Conservation (phyloP, 2,329 filamentous ascomycete genomes). For the Ophiosphaerella narmari region DNA sequence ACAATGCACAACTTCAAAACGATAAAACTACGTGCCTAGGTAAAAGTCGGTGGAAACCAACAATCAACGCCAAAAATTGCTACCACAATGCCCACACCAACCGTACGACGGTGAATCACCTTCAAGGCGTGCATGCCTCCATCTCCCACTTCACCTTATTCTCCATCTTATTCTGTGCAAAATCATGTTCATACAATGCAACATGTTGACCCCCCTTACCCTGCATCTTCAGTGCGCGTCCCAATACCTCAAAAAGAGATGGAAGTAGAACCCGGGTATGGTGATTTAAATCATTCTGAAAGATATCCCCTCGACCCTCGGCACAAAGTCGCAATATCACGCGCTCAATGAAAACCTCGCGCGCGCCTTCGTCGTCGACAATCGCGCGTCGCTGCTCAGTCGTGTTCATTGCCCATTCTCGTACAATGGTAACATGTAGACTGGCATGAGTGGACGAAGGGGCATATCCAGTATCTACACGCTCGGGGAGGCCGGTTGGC, state of each 20-base stretch:
- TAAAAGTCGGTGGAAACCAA: too few relatives aligned
- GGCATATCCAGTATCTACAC: constrained; percentile 13
- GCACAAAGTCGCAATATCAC: constrained; percentile 24
- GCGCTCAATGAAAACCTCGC: constrained; percentile 18
- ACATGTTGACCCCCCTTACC: constrained; percentile 15
- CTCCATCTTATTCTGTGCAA: constrained; percentile 24
- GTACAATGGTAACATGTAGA: constrained; percentile 32
- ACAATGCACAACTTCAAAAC: too few relatives aligned
- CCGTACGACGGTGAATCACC: background rate
- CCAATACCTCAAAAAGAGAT: constrained; percentile 31
- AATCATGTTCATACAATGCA: constrained; percentile 27
- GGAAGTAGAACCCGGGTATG: constrained; percentile 23
- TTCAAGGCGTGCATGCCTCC: background rate
- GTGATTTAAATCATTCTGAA: constrained; percentile 13
- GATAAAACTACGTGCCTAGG: too few relatives aligned
- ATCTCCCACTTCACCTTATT: constrained; percentile 29
- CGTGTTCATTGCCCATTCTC: constrained; percentile 24
- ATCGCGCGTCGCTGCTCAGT: constrained; percentile 7
- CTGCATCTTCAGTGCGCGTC: constrained; percentile 20
- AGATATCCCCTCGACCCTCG: constrained; percentile 30
- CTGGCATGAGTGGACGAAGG: constrained; percentile 33
- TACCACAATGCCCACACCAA: background rate
- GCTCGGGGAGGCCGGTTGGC: constrained; percentile 35
- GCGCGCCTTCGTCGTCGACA: constrained; percentile 2
- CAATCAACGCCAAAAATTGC: too few relatives aligned